phyloP scores from a whole-genome alignment of 2,329 filamentous ascomycete species.

The Geosmithia flava region DNA sequence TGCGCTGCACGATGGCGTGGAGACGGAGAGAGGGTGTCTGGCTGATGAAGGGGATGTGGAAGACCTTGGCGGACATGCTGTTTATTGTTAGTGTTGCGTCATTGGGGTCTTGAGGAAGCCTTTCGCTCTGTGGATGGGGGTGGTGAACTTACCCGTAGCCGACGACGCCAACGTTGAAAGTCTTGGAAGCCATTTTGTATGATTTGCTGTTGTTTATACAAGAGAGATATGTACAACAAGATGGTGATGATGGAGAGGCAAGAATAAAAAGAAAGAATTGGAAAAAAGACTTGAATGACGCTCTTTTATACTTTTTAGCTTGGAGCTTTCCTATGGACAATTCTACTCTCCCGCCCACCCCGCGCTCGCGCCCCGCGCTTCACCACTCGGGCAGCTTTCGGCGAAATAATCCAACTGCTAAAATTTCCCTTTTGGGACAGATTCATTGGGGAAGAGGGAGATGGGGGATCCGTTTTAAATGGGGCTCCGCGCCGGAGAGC shows the following conservation, averaged over 20 bases:
- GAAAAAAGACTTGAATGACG: neutral
- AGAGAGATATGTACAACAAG: neutral
- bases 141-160: slow-evolving; percentile 32
- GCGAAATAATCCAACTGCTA: neutral
- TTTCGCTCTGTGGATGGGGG: too few relatives aligned
- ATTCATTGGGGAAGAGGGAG: too few relatives aligned
- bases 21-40: slow-evolving; percentile 53
- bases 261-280: neutral
- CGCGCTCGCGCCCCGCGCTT: too few relatives aligned
- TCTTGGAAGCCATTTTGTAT: slow-evolving; percentile 19
- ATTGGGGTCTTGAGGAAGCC: neutral
- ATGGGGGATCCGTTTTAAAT: neutral
- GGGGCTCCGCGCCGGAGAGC: neutral
- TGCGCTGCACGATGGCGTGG: slow-evolving; percentile 65
- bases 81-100: slow-evolving; percentile 5
- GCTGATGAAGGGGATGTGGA: slow-evolving; percentile 70
- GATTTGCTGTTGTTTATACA: neutral
- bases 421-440: neutral
- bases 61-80: slow-evolving; percentile 59
- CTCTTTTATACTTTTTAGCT: neutral
- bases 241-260: neutral
- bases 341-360: too few relatives aligned
- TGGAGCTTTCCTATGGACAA: neutral
- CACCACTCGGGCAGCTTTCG: neutral
- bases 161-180: slow-evolving; percentile 36